phyloP scores from a whole-genome alignment of 2,329 filamentous ascomycete genomes.

The Cadophora malorum region DNA sequence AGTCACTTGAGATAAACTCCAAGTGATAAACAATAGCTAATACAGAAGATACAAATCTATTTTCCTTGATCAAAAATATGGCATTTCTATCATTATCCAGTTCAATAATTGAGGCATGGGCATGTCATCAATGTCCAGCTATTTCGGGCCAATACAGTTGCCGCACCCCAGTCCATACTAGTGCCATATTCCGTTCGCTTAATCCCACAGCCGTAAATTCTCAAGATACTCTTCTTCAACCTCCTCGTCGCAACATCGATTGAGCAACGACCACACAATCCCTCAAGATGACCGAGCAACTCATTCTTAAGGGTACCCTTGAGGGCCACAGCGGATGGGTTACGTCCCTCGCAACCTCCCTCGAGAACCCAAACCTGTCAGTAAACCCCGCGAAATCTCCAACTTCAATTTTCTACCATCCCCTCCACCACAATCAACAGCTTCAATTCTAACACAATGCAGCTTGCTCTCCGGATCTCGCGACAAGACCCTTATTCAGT shows the following conservation, averaged over 20 bases:
- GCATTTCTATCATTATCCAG: no score
- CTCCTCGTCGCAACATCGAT: slow-evolving; percentile 19
- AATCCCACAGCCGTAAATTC: slow-evolving; percentile 16
- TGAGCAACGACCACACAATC: slow-evolving; percentile 39
- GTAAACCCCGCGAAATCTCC: neutral
- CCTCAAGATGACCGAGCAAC: slow-evolving; percentile 47
- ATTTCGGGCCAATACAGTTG: neutral
- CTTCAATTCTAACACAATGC: neutral
- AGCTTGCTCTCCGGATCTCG: slow-evolving; percentile 88
- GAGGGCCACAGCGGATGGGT: slow-evolving; percentile 99
- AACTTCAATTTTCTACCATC: neutral
- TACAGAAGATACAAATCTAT: no score
- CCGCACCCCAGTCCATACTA: neutral
- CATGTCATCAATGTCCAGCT: neutral
- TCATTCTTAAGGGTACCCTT: slow-evolving; percentile 92
- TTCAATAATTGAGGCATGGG: no score
- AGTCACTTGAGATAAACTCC: no score
- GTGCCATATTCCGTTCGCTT: neutral
- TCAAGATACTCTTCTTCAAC: slow-evolving; percentile 16
- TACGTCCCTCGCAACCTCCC: slow-evolving; percentile 96
- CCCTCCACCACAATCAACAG: neutral
- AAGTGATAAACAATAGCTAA: no score
- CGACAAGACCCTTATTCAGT: slow-evolving; percentile 99
- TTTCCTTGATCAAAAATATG: no score
- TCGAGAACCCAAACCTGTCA: slow-evolving; percentile 91